Evolutionary conservation across 2,329 filamentous ascomycete species (phyloP).

Genomic region (Curvularia hawaiiensis): DNA sequence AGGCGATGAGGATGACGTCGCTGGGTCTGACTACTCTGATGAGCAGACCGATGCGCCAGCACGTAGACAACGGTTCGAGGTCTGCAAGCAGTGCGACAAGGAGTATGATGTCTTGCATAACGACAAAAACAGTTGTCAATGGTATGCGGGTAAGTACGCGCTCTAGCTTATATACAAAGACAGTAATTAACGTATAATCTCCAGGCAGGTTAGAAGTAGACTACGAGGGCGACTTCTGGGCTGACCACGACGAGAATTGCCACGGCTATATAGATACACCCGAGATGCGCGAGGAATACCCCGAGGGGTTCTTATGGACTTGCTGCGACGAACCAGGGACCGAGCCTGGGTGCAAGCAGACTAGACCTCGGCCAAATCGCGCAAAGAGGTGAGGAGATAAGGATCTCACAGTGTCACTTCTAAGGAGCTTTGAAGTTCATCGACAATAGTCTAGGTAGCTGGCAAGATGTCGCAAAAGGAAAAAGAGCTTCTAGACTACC

Average conservation of each 20-base stretch:
- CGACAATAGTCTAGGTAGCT: no score
- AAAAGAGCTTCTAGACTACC: no score
- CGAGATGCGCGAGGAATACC: constrained; percentile 26
- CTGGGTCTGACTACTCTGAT: constrained; percentile 14
- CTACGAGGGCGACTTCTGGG: constrained; percentile 27
- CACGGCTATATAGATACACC: constrained; percentile 36
- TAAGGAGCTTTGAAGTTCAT: no score
- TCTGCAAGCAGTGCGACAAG: constrained; percentile 29
- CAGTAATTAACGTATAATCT: background rate
- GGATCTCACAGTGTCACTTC: no score
- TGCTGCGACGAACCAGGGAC: constrained; percentile 30
- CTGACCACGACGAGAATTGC: constrained; percentile 33
- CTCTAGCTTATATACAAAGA: background rate
- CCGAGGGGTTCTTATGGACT: constrained; percentile 38
- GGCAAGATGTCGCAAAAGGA: no score
- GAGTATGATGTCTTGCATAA: constrained; percentile 29
- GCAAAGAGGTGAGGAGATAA: constrained; percentile 11
- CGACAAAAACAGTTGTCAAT: constrained; percentile 18
- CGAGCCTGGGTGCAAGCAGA: constrained; percentile 21
- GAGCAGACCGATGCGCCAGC: background rate
- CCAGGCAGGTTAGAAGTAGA: background rate
- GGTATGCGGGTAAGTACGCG: constrained; percentile 27
- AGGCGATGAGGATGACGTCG: background rate
- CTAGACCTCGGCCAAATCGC: constrained; percentile 30
- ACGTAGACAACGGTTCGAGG: constrained; percentile 18